Evolutionary conservation across 2,329 filamentous ascomycete genomes (phyloP).

Genomic region (Phaeosphaeriaceae sp.): DNA sequence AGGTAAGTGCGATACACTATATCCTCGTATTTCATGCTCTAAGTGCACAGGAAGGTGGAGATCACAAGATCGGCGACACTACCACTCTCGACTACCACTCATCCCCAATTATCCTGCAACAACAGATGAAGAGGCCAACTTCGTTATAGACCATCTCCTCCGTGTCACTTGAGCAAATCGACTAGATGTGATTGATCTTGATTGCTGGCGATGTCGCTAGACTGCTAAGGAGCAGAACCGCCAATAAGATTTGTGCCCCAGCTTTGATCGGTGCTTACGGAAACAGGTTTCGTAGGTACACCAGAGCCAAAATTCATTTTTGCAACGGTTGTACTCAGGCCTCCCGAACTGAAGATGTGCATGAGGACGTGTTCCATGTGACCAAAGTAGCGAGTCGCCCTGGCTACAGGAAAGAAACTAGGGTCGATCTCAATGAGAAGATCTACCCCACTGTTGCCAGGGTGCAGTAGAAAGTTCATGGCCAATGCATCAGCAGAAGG

Average conservation of each 20-base stretch:
- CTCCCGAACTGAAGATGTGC: neutral
- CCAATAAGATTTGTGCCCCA: neutral
- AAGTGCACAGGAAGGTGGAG: too few relatives aligned
- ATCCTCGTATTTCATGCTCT: too few relatives aligned
- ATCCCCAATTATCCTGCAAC: neutral
- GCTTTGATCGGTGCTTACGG: neutral
- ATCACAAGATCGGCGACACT: too few relatives aligned
- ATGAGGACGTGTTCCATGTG: neutral
- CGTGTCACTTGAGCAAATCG: neutral
- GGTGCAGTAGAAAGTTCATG: neutral
- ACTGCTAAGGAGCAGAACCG: neutral
- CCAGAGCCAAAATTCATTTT: neutral
- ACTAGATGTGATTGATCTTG: neutral
- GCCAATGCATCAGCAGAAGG: neutral
- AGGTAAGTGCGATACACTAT: neutral
- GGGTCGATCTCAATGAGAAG: slow-evolving; percentile 1
- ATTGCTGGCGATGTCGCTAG: neutral
- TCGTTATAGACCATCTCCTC: neutral
- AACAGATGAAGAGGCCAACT: too few relatives aligned
- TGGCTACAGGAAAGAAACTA: neutral
- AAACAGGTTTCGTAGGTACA: neutral
- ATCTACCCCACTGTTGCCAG: neutral
- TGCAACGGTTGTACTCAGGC: neutral
- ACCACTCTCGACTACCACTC: neutral
- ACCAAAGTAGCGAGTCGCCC: neutral